These are phyloP conservation scores for Phytophthora tubulina DNA, from an alignment of 352 stramenopile genomes.

Conservation along the genomic window DNA sequence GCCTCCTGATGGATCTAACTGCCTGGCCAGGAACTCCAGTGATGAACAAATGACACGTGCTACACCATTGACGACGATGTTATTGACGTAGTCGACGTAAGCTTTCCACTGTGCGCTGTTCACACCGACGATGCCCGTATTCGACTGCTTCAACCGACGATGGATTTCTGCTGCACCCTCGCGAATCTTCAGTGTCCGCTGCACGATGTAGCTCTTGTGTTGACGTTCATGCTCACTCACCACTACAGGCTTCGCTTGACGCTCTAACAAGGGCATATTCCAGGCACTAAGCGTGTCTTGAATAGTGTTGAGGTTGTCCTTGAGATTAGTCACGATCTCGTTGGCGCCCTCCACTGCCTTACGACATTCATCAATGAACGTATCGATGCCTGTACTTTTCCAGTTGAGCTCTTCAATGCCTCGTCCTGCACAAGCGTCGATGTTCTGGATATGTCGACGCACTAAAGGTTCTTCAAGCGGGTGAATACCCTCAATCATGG, in stretches of 20 bases:
- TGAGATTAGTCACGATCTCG: slow-evolving; percentile 96
- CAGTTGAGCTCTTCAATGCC: slow-evolving; percentile 97
- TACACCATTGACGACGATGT: slow-evolving; percentile 96
- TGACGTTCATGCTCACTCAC: slow-evolving; percentile 97
- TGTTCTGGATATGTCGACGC: slow-evolving; percentile 95
- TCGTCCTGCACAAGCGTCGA: slow-evolving; percentile 93
- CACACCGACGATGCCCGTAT: slow-evolving; percentile 94
- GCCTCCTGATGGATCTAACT: slow-evolving; percentile 91
- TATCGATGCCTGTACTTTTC: slow-evolving; percentile 93
- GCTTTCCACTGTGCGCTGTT: slow-evolving; percentile 97
- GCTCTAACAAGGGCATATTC: slow-evolving; percentile 95
- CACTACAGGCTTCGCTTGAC: slow-evolving; percentile 96
- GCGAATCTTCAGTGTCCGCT: slow-evolving; percentile 95
- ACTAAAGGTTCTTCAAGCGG: slow-evolving; percentile 97
- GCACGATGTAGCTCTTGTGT: slow-evolving; percentile 94
- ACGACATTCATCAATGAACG: slow-evolving; percentile 95
- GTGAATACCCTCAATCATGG: slow-evolving; percentile 96
- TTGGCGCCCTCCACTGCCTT: slow-evolving; percentile 90
- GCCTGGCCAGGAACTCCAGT: slow-evolving; percentile 94
- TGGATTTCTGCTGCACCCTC: slow-evolving; percentile 97
- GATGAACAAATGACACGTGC: slow-evolving; percentile 88
- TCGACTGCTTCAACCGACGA: slow-evolving; percentile 95
- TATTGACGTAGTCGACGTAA: slow-evolving; percentile 99
- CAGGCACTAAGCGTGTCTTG: slow-evolving; percentile 94
- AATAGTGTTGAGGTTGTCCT: slow-evolving; percentile 96